Evolutionary conservation across 345 rosid genomes (phyloP).

Genomic region (Syzygium grande): DNA sequence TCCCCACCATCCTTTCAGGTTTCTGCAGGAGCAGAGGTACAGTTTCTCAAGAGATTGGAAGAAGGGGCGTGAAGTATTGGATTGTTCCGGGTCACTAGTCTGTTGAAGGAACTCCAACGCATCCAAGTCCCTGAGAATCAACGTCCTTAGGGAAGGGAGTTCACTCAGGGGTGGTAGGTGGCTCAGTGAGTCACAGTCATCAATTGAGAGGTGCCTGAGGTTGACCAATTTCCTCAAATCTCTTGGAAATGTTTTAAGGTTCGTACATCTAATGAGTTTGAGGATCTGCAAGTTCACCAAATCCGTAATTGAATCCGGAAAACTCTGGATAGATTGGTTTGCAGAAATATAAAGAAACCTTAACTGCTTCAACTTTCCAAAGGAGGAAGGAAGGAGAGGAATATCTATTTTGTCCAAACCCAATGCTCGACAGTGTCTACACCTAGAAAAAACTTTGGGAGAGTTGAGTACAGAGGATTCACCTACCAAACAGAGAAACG

Average conservation of each 20-base stretch:
- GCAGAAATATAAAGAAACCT: not conserved
- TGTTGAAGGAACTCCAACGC: rapidly evolving
- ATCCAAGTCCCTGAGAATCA: rapidly evolving
- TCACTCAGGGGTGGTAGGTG: not conserved
- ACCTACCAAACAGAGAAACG: rapidly evolving
- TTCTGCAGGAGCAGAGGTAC: rapidly evolving
- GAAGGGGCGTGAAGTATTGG: not conserved
- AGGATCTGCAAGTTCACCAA: not conserved
- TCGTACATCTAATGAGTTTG: rapidly evolving
- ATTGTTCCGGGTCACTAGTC: not conserved
- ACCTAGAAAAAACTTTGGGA: too few species aligned
- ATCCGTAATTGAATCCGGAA: not conserved
- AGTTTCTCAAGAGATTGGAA: not conserved
- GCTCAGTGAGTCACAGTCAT: rapidly evolving
- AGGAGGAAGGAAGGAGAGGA: too few species aligned
- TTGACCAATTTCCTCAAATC: not conserved
- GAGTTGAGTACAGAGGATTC: too few species aligned
- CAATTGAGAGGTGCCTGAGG: not conserved
- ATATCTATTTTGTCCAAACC: too few species aligned
- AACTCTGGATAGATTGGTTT: not conserved
- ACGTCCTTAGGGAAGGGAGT: not conserved
- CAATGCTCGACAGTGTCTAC: too few species aligned
- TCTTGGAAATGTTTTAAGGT: not conserved
- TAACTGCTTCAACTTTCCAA: not conserved
- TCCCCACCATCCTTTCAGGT: not conserved